These are phyloP conservation scores for Hanseniaspora lindneri DNA, from an alignment of 805 yeast species.

Conservation along the genomic window DNA sequence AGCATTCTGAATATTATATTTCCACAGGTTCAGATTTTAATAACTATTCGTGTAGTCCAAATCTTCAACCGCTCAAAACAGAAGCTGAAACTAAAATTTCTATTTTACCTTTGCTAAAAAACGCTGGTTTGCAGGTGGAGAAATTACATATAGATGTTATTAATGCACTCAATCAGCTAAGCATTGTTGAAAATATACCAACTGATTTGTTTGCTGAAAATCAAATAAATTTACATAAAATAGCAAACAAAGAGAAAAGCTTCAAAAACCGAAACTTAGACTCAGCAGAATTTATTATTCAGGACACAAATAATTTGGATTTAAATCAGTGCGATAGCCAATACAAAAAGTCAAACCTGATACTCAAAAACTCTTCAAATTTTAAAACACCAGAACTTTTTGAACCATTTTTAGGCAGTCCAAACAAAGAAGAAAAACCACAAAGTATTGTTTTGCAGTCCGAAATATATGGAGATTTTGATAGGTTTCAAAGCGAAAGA, in stretches of 20 bases:
- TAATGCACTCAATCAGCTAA: constrained; percentile 4
- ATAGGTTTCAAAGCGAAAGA: constrained; percentile 1
- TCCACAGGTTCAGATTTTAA: not conserved
- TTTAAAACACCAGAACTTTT: no score
- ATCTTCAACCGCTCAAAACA: not conserved
- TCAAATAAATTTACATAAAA: no score
- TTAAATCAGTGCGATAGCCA: no score
- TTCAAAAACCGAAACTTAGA: no score
- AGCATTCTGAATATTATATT: not conserved
- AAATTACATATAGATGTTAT: constrained; percentile 1
- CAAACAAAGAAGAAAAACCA: not conserved
- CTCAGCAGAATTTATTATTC: no score
- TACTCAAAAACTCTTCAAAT: no score
- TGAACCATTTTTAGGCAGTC: not conserved
- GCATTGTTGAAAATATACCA: constrained; percentile 5
- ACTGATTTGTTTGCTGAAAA: not conserved
- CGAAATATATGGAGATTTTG: constrained; percentile 8
- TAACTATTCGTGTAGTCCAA: not conserved
- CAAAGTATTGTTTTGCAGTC: not conserved
- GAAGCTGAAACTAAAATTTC: not conserved
- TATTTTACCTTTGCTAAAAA: constrained; percentile 4
- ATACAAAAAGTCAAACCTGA: no score
- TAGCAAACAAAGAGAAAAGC: no score
- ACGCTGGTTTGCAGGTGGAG: constrained; percentile 7
- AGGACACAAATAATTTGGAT: no score